Conservation (phyloP, 2,329 filamentous ascomycete genomes). For the Aspergillus sp. region DNA sequence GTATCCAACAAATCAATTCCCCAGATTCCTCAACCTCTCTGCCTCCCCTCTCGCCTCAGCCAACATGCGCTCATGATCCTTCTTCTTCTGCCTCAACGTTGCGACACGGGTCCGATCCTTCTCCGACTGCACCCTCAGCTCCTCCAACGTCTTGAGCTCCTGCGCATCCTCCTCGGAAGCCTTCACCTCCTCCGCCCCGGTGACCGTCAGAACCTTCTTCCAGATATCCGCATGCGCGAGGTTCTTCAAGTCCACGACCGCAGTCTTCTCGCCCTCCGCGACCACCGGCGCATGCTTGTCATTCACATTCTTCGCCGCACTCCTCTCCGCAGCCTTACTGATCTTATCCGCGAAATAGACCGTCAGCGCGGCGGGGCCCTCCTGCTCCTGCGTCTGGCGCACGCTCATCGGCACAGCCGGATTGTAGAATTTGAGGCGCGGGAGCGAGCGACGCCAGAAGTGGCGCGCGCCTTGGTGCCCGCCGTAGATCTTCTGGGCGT, state of each 20-base stretch:
- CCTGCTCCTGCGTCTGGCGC: constrained; percentile 54
- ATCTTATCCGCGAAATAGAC: constrained; percentile 33
- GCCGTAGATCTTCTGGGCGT: constrained; percentile 34
- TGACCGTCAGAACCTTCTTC: constrained; percentile 32
- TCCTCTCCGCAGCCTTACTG: constrained; percentile 19
- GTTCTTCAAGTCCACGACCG: constrained; percentile 31
- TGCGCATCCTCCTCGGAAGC: constrained; percentile 25
- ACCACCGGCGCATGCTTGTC: constrained; percentile 28
- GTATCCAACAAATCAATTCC: constrained; percentile 7
- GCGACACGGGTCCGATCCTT: constrained; percentile 30
- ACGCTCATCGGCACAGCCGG: constrained; percentile 75
- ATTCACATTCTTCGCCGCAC: constrained; percentile 12
- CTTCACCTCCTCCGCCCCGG: constrained; percentile 29
- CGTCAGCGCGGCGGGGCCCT: constrained; percentile 29
- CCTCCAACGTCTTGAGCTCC: constrained; percentile 26
- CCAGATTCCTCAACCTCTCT: constrained; percentile 31
- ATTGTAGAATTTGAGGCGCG: constrained; percentile 89
- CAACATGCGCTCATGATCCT: constrained; percentile 38
- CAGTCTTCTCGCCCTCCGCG: constrained; percentile 21
- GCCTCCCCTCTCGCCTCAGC: constrained; percentile 36
- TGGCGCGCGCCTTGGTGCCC: constrained; percentile 50
- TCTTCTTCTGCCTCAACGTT: constrained; percentile 33
- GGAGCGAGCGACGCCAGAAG: constrained; percentile 79
- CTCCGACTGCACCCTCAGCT: constrained; percentile 26
- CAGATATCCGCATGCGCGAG: constrained; percentile 35